phyloP scores from a whole-genome alignment of 2,329 filamentous ascomycete species.

The Hypoxylon sp. region DNA sequence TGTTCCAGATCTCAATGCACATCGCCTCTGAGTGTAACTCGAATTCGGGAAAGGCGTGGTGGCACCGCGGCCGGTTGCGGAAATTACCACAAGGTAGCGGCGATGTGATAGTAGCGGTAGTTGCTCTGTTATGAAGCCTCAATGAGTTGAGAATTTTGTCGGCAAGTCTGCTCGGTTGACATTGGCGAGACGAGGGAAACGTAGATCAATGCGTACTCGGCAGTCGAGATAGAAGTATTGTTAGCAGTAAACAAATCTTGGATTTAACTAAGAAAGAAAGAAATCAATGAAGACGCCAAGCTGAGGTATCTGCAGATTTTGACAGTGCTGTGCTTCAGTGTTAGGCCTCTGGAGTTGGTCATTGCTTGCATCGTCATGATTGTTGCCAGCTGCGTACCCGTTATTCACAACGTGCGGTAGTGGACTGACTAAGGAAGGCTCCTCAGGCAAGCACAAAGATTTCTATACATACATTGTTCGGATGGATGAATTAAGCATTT shows the following conservation, averaged over 20 bases:
- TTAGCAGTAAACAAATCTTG: not conserved
- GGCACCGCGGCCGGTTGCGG: constrained; percentile 20
- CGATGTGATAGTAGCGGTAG: constrained; percentile 3
- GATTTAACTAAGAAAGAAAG: not conserved
- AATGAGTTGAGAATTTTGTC: constrained; percentile 4
- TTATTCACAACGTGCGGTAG: constrained; percentile 14
- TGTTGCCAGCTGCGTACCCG: constrained; percentile 12
- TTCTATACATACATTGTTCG: constrained; percentile 2
- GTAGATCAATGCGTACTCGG: constrained; percentile 4
- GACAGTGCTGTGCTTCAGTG: constrained; percentile 14
- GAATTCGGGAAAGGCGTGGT: constrained; percentile 2
- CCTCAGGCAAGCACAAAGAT: constrained; percentile 20
- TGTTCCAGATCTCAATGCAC: constrained; percentile 55
- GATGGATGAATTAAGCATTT: constrained; percentile 18
- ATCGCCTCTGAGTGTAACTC: constrained; percentile 45
- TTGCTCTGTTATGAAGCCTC: not conserved
- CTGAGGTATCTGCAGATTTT: constrained; percentile 3
- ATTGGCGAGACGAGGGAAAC: constrained; percentile 7
- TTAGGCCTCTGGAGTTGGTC: constrained; percentile 13
- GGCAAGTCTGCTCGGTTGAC: constrained; percentile 2
- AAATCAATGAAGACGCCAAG: constrained; percentile 2
- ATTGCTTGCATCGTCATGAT: constrained; percentile 19
- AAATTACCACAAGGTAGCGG: not conserved
- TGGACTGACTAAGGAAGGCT: not conserved
- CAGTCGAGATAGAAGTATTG: constrained; percentile 6